Percentiles rank a stretch among this genome's conserved stretches.
phyloP scores from a whole-genome alignment of 768 basidiomycete genomes.

The Termitomyces sp. region DNA sequence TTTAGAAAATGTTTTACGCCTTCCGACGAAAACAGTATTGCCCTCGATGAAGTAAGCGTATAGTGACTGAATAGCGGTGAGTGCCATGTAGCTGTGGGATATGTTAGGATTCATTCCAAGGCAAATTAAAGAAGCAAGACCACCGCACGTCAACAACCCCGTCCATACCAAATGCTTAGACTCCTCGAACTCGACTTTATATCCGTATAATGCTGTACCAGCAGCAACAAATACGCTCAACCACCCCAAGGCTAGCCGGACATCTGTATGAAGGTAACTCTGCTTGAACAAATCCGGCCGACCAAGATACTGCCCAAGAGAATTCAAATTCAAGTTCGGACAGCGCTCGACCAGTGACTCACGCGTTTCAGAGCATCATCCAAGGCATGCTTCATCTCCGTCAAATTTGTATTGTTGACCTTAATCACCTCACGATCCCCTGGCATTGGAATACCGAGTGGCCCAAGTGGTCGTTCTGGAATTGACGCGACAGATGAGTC shows the following conservation, averaged over 20 bases:
- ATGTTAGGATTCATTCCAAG: slow-evolving; percentile 4
- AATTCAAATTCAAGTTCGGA: neutral
- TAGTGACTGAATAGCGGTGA: slow-evolving; percentile 67
- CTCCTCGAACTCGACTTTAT: slow-evolving; percentile 83
- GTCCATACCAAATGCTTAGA: slow-evolving; percentile 76
- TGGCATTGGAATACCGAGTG: slow-evolving; percentile 40
- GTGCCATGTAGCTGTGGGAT: slow-evolving; percentile 57
- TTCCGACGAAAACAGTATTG: slow-evolving; percentile 81
- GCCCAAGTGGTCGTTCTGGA: slow-evolving; percentile 46
- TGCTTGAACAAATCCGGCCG: slow-evolving; percentile 81
- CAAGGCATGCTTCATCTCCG: slow-evolving; percentile 63
- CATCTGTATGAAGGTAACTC: slow-evolving; percentile 83
- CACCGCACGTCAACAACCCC: slow-evolving; percentile 73
- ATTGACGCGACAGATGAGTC: slow-evolving; percentile 20
- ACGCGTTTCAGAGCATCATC: slow-evolving; percentile 93
- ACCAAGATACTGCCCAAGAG: slow-evolving; percentile 59
- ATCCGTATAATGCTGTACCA: slow-evolving; percentile 80
- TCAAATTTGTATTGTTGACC: slow-evolving; percentile 51
- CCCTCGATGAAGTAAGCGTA: slow-evolving; percentile 88
- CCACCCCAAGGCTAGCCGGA: slow-evolving; percentile 86
- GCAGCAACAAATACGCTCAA: slow-evolving; percentile 75
- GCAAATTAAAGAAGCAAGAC: slow-evolving; percentile 15
- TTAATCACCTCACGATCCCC: slow-evolving; percentile 50
- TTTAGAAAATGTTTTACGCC: slow-evolving; percentile 85
- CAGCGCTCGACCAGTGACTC: slow-evolving; percentile 14